Conservation (phyloP, 2,329 filamentous ascomycete species). For the Colletotrichum endophyticum region DNA sequence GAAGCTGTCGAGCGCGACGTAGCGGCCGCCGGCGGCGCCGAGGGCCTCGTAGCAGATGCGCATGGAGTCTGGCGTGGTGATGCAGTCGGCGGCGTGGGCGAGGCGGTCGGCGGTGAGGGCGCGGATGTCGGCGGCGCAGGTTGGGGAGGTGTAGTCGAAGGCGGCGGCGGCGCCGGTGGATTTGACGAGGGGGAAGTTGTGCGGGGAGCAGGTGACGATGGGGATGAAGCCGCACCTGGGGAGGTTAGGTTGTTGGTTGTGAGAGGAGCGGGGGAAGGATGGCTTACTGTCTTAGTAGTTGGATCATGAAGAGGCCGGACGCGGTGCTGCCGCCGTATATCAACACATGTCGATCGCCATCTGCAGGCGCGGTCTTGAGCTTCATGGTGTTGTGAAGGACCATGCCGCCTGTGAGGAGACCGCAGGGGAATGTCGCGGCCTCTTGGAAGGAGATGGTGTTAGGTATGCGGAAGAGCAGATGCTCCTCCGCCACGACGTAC, state of each 20-base stretch:
- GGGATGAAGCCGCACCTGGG: conserved; percentile 38
- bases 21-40: conserved; percentile 41
- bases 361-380: conserved; percentile 27
- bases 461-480: conserved; percentile 28
- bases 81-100: conserved; percentile 46
- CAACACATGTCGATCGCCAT: conserved; percentile 32
- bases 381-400: conserved; percentile 26
- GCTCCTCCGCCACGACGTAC: conserved; percentile 26
- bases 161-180: conserved; percentile 44
- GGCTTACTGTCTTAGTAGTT: conserved; percentile 14
- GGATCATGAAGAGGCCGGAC: conserved; percentile 47
- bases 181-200: conserved; percentile 45
- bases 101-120: conserved; percentile 41
- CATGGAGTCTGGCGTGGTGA: conserved; percentile 37
- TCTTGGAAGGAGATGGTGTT: conserved; percentile 25
- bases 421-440: conserved; percentile 25
- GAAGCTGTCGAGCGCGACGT: conserved; percentile 36
- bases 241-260: not conserved
- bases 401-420: not conserved
- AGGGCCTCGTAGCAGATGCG: conserved; percentile 41
- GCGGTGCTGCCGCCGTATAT: conserved; percentile 50
- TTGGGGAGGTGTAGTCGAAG: conserved; percentile 48
- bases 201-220: conserved; percentile 49
- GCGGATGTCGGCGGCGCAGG: conserved; percentile 37
- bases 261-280: conserved; percentile 20